Evolutionary conservation across 805 yeast species (phyloP), one percentile per base, ranked within the genome.

Genomic region (Ogataea ramenticola): DNA sequence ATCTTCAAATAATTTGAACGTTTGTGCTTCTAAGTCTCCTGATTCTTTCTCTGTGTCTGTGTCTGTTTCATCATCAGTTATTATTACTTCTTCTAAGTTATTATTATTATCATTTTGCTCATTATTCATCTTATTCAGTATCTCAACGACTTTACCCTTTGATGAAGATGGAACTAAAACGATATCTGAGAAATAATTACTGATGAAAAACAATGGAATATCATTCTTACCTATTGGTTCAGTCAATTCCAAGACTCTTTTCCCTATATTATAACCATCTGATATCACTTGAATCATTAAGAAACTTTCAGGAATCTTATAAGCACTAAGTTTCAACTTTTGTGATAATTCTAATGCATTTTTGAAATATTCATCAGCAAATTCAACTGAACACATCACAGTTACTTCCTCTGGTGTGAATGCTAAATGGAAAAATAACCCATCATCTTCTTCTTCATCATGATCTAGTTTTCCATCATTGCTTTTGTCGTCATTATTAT

Each of bases 331-430:
- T 3, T 57, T 59, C 37, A 68, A 51, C 12, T 52, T 41, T 27
- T 49, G 45, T 41, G 74, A 61, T 17, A 63, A 46, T 2, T 53
- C 43, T 22, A 79, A 58, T 1, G 76, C 67, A 19, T 66, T 61
- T 1, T 50, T 52, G 48, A 81, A 72, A 14, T 67, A 59, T 20
- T 49, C 48, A 1, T 60, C 50, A 44, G 75, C 66, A n/a, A 68
- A 47, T 7, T 51, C 49, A 2, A 65, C 56, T 1, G 79, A 64
- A 47, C 80, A 75, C 49, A 81, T 79, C 7, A 81, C 61, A 0
- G 86, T 79, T 48, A 82, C 74, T 52, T 80, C 86, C n/a, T 64
- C 57, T 0, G 82, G 82, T 1, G 84, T 77, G 52, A 76, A 74
- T 2, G 84, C 81, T 31, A 81, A 65, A 54, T 78, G 84, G 53